Evolutionary conservation across 345 rosid species (phyloP), one percentile per base, ranked within the genome.

Genomic region (Corchorus capsularis): DNA sequence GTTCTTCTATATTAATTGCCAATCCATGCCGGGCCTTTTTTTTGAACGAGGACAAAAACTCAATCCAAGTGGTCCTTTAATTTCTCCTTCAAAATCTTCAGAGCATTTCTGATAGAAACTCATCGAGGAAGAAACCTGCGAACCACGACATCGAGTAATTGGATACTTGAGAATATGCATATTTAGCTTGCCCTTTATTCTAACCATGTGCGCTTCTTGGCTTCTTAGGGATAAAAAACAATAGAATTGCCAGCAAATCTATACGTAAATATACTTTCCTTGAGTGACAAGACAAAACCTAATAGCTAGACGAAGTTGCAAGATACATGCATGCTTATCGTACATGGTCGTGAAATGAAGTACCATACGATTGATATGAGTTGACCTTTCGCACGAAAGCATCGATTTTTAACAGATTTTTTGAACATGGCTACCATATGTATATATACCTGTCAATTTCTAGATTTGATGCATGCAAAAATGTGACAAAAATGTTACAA

Each of bases 141-240:
- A 69, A 14, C 5, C 47, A 53, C 61, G 47, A 60, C 60, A 53
- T 49, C 11, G 39, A 49, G 17, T 68, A 1, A 7, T 56, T 68
- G 20, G 43, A 6, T 39, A 6, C 43, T 2, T 19, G 8, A 16
- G 50, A 35, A 52, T 53, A 17, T 17, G 41, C 45, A 12, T 32
- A 13, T 15, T 32, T 32, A 6, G 61, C 6, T 17, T 10, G 34
- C 8, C 27, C 15, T 57, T 32, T 53, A 16, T 3, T 4, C 43
- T 39, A 39, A 39, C 73, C 61, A 69, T 69, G 60, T 35, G 73
- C 73, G 46, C 9, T 69, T 32, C 13, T 69, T 69, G 61, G 52
- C 73, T 6, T 27, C 27, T 27, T 27, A 27, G 1, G 27, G 27
- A 39, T 39, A 4, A 39, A 39, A 39, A 69, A 69, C 60, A 16